Conservation (phyloP, 495 filamentous ascomycete species). For the Aspergillus homomorphus region DNA sequence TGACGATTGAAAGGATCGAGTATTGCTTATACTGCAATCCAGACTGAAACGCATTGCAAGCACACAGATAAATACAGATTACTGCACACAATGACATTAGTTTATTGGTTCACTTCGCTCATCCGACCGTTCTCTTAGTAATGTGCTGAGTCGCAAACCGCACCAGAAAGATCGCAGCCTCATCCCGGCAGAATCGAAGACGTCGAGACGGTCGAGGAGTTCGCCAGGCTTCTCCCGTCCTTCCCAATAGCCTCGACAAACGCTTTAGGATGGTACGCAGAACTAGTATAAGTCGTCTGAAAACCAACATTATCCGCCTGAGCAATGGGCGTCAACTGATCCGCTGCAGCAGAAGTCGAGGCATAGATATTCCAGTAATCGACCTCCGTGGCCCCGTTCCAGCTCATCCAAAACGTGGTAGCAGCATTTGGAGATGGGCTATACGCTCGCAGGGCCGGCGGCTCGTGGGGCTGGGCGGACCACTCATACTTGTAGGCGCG, state of each 20-base stretch:
- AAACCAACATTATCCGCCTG: slow-evolving; percentile 7
- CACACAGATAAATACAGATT: no score
- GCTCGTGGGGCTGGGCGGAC: slow-evolving; percentile 25
- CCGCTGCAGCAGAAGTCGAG: background rate
- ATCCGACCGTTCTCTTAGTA: no score
- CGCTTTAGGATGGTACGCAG: slow-evolving; percentile 3
- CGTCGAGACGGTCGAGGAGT: slow-evolving; percentile 19
- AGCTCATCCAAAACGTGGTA: slow-evolving; percentile 40
- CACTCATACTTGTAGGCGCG: slow-evolving; percentile 37
- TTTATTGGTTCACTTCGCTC: no score
- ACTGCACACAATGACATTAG: no score
- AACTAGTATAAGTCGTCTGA: slow-evolving; percentile 14
- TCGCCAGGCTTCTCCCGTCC: slow-evolving; percentile 3
- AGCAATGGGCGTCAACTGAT: slow-evolving; percentile 1
- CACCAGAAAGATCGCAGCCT: no score
- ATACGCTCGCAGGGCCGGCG: slow-evolving; percentile 27
- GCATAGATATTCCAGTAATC: slow-evolving; percentile 38
- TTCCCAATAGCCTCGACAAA: slow-evolving; percentile 9
- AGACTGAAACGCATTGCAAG: no score
- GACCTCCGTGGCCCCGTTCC: slow-evolving; percentile 48
- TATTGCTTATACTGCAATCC: no score
- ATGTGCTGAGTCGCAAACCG: no score
- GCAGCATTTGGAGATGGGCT: slow-evolving; percentile 29
- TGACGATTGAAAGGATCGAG: no score
- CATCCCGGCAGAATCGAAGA: slow-evolving; percentile 22